Percentiles rank a stretch among this genome's conserved stretches.
Conservation (phyloP, 1,284 basidiomycete species). For the Marasmius fiardii region DNA sequence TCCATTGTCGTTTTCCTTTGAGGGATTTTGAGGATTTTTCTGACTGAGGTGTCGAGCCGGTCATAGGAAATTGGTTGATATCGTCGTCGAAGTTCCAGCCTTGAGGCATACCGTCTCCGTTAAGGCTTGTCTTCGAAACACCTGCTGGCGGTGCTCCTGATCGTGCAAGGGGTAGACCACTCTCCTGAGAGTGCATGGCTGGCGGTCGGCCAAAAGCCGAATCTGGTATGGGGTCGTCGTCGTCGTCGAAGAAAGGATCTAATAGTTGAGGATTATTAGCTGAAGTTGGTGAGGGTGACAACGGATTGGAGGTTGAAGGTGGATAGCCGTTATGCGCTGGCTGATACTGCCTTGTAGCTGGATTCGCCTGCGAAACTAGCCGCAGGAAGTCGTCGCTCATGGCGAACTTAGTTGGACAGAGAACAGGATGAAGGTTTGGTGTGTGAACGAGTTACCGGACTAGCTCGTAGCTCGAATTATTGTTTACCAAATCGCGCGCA, state of each 20-base stretch:
- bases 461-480: too few relatives aligned
- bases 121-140: conserved; percentile 39
- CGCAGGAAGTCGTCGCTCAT: conserved; percentile 76
- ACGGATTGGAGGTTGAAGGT: conserved; percentile 37
- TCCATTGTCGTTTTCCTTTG: conserved; percentile 45
- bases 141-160: conserved; percentile 63
- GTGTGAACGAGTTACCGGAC: neutral
- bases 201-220: conserved; percentile 57
- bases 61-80: conserved; percentile 30
- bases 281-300: conserved; percentile 14
- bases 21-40: conserved; percentile 21
- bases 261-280: conserved; percentile 40
- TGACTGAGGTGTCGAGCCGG: conserved; percentile 29
- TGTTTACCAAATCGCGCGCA: neutral
- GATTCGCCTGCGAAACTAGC: conserved; percentile 71
- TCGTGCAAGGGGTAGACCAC: conserved; percentile 57
- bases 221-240: conserved; percentile 64
- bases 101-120: conserved; percentile 46
- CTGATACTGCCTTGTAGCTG: conserved; percentile 58
- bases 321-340: conserved; percentile 57
- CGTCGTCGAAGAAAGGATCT: conserved; percentile 83
- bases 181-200: conserved; percentile 69
- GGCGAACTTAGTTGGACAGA: conserved; percentile 9
- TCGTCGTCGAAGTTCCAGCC: conserved; percentile 73
- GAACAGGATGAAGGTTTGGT: neutral